Percentiles rank a stretch among this genome's conserved stretches.
phyloP scores from a whole-genome alignment of 2,329 filamentous ascomycete genomes.

The Ustilaginoidea virens region DNA sequence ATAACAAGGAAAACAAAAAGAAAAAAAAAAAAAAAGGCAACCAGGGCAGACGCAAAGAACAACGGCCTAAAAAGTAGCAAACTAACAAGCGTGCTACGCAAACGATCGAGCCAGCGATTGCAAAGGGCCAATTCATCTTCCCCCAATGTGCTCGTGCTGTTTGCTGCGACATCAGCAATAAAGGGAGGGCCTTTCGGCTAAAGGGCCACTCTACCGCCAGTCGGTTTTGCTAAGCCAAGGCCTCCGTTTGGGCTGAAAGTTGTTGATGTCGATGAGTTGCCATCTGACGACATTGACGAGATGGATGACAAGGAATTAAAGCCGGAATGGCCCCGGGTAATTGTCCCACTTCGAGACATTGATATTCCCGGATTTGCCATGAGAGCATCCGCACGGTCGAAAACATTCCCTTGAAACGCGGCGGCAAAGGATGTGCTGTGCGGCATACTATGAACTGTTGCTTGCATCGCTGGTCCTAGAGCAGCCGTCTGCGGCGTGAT shows the following conservation, averaged over 20 bases:
- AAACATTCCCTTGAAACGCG: constrained; percentile 42
- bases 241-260: constrained; percentile 17
- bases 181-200: constrained; percentile 9
- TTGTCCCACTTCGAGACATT: constrained; percentile 36
- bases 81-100: too few species aligned
- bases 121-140: too few species aligned
- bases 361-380: constrained; percentile 41
- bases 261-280: constrained; percentile 16
- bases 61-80: too few species aligned
- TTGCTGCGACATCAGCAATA: too few species aligned
- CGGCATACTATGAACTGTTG: constrained; percentile 65
- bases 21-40: neutral
- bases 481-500: constrained; percentile 84
- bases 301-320: constrained; percentile 24
- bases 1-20: neutral
- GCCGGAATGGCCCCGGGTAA: constrained; percentile 25
- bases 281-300: constrained; percentile 25
- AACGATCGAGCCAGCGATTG: too few species aligned
- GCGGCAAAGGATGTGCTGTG: constrained; percentile 39
- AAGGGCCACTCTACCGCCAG: constrained; percentile 22
- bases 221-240: constrained; percentile 17
- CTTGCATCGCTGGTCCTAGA: constrained; percentile 76
- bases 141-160: too few species aligned
- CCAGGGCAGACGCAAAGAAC: too few species aligned
- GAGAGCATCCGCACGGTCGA: constrained; percentile 42